phyloP scores from a whole-genome alignment of 768 basidiomycete species.

The Kwoniella dendrophila region DNA sequence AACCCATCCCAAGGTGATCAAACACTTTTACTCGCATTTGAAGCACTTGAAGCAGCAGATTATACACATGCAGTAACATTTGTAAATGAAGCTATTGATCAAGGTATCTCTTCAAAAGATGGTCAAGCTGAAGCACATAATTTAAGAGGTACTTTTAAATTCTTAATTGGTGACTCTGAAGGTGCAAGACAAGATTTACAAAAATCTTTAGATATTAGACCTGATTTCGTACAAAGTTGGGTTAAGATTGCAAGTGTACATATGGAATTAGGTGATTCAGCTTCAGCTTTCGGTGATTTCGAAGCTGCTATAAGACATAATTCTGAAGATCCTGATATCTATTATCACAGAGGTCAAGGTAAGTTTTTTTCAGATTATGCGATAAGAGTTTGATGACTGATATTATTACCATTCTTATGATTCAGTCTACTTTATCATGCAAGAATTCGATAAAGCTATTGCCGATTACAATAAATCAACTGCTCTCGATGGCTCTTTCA shows the following conservation, averaged over 20 bases:
- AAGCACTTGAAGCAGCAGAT: conserved; percentile 81
- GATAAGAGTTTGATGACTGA: not conserved
- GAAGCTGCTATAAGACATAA: conserved; percentile 83
- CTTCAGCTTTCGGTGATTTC: conserved; percentile 78
- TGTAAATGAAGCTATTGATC: conserved; percentile 80
- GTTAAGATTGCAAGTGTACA: conserved; percentile 96
- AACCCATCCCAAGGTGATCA: conserved; percentile 76
- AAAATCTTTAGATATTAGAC: conserved; percentile 68
- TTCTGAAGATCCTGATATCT: conserved; percentile 86
- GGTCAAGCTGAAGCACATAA: conserved; percentile 83
- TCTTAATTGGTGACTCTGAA: conserved; percentile 79
- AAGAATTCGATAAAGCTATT: conserved; percentile 80
- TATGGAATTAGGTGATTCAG: conserved; percentile 76
- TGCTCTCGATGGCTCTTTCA: conserved; percentile 81
- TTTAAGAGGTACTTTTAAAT: conserved; percentile 96
- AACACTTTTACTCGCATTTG: conserved; percentile 74
- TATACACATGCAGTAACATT: conserved; percentile 78
- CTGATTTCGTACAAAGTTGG: conserved; percentile 77
- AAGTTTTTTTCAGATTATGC: conserved; percentile 26
- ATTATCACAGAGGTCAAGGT: conserved; percentile 98
- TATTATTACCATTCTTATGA: not conserved
- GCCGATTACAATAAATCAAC: conserved; percentile 88
- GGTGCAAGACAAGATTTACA: conserved; percentile 83
- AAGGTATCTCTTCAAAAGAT: conserved; percentile 72
- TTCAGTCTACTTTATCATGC: conserved; percentile 90